Evolutionary conservation across 116 monocot species (phyloP).

Genomic region (Posidonia oceanica): DNA sequence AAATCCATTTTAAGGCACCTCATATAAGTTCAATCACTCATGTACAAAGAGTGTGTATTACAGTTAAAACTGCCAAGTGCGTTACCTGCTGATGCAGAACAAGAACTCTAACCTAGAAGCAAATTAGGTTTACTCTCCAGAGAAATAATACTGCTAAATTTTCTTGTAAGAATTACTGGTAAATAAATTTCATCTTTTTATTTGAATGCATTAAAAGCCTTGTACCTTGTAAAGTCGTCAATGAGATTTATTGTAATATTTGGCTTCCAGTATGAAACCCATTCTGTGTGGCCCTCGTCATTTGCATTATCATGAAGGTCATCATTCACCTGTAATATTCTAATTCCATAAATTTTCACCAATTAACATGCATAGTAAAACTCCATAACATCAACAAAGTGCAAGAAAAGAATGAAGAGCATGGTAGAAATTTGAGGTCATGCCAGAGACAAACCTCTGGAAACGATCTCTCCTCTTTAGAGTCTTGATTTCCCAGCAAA

Average conservation of each 20-base stretch:
- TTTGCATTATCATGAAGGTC: constrained; percentile 27
- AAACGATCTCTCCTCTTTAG: constrained; percentile 23
- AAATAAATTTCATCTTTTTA: neutral
- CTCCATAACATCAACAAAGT: neutral
- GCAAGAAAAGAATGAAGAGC: neutral
- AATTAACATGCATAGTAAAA: neutral
- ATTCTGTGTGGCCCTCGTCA: constrained; percentile 62
- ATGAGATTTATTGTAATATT: constrained; percentile 91
- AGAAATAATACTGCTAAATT: too few relatives aligned
- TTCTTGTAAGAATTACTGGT: too few relatives aligned
- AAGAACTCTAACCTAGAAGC: too few relatives aligned
- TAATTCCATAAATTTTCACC: constrained; percentile 1
- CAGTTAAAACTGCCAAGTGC: too few relatives aligned
- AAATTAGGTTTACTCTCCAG: too few relatives aligned
- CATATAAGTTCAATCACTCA: too few relatives aligned
- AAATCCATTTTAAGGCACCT: too few relatives aligned
- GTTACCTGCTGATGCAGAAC: too few relatives aligned
- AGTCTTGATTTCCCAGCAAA: constrained; percentile 48
- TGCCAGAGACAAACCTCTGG: constrained; percentile 29
- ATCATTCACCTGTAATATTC: constrained; percentile 24
- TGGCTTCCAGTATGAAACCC: constrained; percentile 91
- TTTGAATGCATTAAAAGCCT: neutral
- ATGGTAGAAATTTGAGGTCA: too few relatives aligned
- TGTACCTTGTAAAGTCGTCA: constrained; percentile 77
- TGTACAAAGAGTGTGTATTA: too few relatives aligned